These are phyloP conservation scores for Kluyveromyces nonfermentans DNA, from an alignment of 805 yeast species.

Conservation along the genomic window DNA sequence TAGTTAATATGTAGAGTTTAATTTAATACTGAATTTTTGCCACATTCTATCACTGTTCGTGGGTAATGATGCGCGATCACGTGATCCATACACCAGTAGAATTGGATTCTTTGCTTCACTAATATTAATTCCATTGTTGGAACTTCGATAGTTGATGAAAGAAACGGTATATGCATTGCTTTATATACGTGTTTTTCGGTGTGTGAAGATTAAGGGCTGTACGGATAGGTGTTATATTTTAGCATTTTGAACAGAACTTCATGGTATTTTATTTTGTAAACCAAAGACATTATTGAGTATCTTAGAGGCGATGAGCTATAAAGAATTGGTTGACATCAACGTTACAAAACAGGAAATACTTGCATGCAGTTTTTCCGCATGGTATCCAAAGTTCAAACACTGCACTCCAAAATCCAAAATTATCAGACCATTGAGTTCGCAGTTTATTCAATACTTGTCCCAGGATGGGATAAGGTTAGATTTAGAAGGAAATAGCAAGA, in stretches of 20 bases:
- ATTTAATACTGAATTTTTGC: neutral
- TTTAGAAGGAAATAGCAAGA: conserved; percentile 28
- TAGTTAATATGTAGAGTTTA: neutral
- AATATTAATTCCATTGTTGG: no score
- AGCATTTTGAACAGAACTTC: no score
- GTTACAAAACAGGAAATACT: conserved; percentile 35
- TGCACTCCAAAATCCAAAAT: conserved; percentile 43
- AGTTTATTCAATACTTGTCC: conserved; percentile 49
- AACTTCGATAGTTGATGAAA: no score
- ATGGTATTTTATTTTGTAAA: no score
- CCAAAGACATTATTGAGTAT: neutral
- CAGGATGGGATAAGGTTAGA: conserved; percentile 65
- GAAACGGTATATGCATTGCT: no score
- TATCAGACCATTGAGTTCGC: conserved; percentile 47
- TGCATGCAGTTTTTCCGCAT: conserved; percentile 46
- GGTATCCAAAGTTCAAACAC: conserved; percentile 47
- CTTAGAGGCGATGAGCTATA: conserved; percentile 6
- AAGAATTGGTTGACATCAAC: conserved; percentile 15
- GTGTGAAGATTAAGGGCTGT: no score
- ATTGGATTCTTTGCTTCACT: no score
- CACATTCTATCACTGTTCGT: neutral
- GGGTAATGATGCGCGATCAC: neutral
- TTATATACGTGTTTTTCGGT: no score
- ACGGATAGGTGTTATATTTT: no score
- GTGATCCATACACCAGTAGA: no score